A percentile compares a stretch with the other conserved stretches of the same genome.
These are phyloP conservation scores for Sporothrix brunneoviolacea DNA, from an alignment of 2,329 filamentous ascomycete species.

Conservation along the genomic window DNA sequence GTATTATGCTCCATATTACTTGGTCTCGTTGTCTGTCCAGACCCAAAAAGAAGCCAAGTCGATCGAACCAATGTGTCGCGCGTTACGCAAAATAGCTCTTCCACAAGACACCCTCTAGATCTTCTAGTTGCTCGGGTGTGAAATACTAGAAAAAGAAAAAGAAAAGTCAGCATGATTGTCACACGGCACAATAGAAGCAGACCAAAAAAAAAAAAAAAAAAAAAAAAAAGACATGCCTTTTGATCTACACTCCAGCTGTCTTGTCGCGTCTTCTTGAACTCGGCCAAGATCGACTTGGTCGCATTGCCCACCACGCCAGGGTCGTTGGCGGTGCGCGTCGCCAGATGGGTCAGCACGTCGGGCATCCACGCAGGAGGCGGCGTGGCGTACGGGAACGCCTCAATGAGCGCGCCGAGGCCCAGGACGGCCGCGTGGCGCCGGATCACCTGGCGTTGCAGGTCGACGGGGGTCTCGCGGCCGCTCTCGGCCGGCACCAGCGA, in stretches of 20 bases:
- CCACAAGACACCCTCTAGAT: conserved; percentile 93
- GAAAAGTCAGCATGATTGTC: not conserved
- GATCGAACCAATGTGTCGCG: no score
- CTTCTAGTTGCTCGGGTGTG: conserved; percentile 85
- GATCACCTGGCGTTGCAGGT: conserved; percentile 70
- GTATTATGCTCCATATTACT: no score
- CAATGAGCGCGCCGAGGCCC: conserved; percentile 81
- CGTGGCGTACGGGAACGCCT: conserved; percentile 93
- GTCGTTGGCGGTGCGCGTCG: conserved; percentile 78
- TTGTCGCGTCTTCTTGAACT: conserved; percentile 99
- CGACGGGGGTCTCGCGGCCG: conserved; percentile 36
- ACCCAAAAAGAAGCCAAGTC: not conserved
- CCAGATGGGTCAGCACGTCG: conserved; percentile 78
- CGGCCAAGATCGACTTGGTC: conserved; percentile 85
- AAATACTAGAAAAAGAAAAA: conserved; percentile 53
- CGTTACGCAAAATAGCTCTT: conserved; percentile 99
- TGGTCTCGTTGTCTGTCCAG: no score
- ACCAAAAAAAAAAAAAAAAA: not conserved
- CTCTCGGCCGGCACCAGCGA: conserved; percentile 22
- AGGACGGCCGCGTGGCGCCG: conserved; percentile 84
- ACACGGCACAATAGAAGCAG: not conserved
- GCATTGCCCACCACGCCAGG: conserved; percentile 91
- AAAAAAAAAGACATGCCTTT: conserved; percentile 55
- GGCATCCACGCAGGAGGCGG: conserved; percentile 93
- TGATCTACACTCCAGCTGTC: conserved; percentile 98